A percentile compares a stretch with the other conserved stretches of the same genome.
These are phyloP conservation scores for Aspergillus niger DNA, from an alignment of 2,329 filamentous ascomycete species.

Conservation along the genomic window DNA sequence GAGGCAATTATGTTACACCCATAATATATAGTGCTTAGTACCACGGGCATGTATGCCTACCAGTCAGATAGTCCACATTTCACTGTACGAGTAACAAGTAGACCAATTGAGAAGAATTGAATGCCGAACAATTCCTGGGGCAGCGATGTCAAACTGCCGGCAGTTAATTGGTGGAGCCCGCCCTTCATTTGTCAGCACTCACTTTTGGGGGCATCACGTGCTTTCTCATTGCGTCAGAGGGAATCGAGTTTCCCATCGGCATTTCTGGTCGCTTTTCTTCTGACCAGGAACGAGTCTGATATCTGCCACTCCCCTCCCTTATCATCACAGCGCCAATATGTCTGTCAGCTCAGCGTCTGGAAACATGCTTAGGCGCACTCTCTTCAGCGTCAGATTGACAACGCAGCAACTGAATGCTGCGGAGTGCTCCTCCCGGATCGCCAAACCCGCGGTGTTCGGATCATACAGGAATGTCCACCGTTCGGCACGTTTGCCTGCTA, in stretches of 20 bases:
- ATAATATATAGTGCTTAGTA: not conserved
- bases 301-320: not conserved
- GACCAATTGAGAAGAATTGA: not conserved
- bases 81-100: not conserved
- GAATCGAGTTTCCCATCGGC: conserved; percentile 5
- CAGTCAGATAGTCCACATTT: not conserved
- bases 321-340: conserved; percentile 25
- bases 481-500: conserved; percentile 47
- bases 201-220: conserved; percentile 26
- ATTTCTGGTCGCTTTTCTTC: not conserved
- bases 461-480: conserved; percentile 46
- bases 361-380: conserved; percentile 33
- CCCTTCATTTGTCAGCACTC: conserved; percentile 33
- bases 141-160: conserved; percentile 20
- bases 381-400: conserved; percentile 28
- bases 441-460: conserved; percentile 32
- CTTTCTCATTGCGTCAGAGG: conserved; percentile 36
- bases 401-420: conserved; percentile 19
- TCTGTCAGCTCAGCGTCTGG: conserved; percentile 36
- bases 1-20: not conserved
- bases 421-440: conserved; percentile 31
- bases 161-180: conserved; percentile 25
- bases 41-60: not conserved
- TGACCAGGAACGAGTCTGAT: not conserved
- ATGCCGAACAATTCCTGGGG: not conserved